Evolutionary conservation across 768 basidiomycete species (phyloP), one percentile per base, ranked within the genome.

Genomic region (Amyloporia xantha): DNA sequence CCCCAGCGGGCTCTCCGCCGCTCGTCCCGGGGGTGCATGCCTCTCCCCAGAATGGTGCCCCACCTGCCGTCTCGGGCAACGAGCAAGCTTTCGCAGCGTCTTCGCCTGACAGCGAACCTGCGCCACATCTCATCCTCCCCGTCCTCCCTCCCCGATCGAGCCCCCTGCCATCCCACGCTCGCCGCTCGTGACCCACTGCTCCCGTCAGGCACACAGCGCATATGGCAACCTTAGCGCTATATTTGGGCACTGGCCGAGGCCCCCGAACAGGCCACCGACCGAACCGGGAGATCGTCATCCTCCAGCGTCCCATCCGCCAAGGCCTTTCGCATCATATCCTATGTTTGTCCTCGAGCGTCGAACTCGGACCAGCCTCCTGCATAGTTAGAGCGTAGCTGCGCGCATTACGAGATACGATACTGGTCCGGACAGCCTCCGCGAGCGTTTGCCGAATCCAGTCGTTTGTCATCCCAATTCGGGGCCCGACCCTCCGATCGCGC

Each of bases 51-150:
- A 15, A 17, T 9, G 10, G 10, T 24, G 17, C 17, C 28, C 4
- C 28, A 13, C 33, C 30, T 45, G 20, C 44, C 5, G 17, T 19
- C 27, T 4, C 33, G 13, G 45, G 41, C 50, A 23, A 35, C 48
- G 30, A 41, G 41, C 48, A 40, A 30, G 40, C 53, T 42, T 15
- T 42, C 37, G 25, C 28, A 30, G 40, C 44, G n/a, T n/a, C 44
- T 10, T 24, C 47, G 37, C 43, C 40, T n/a, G n/a, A n/a, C n/a
- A n/a, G n/a, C n/a, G n/a, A n/a, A n/a, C n/a, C 25, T 28, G 50
- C 47, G 36, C 41, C 39, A 21, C 30, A 36, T 45, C 47, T 51
- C 50, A 46, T 38, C 49, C 47, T 41, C 44, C 43, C 42, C 20
- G 21, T n/a, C 49, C 41, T 42, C 41, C 35, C 35, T 54, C 48